Evolutionary conservation across 306 rosid species (phyloP), one percentile per base, ranked within the genome.

Genomic region (Pyrus betulifolia): DNA sequence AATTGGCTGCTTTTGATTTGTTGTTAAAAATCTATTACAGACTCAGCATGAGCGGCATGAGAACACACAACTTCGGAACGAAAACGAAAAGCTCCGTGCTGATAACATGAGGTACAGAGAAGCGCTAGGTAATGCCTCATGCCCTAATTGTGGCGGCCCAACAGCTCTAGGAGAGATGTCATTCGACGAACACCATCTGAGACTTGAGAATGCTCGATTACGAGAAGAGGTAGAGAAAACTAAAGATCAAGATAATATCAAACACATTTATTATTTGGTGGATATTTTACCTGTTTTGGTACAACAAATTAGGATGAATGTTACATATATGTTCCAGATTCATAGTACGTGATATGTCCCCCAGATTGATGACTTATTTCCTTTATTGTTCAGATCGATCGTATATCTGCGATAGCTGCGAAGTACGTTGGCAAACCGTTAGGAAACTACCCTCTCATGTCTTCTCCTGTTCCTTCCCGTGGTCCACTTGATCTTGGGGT

Each of bases 61-160:
- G 77, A 96, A 92, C 68, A 81, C 96, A 1, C 85, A 85, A 4
- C 98, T 96, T 12, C 84, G 97, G 51, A 68, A 86, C 0, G 99
- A 96, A 21, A 96, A 96, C 6, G 99, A 96, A 12, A 96, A 96
- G 90, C 96, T 96, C 54, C 76, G 97, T n/a, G 84, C 91, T 0
- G 98, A 96, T 81, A 96, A 91, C 78, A 92, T 96, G 96, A 88
- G 97, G 87, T 96, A 87, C 58, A 88, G 99, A 75, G 99, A 96
- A 78, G 99, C 99, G 19, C 89, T 96, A 18, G 77, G 93, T 87
- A 96, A 91, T 76, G 97, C 99, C 9, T 92, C 98, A 3, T 96
- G 99, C 79, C 99, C 98, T 30, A 92, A 91, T 72, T 96, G 99
- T 35, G 99, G 99, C 51, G 99, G 99, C 42, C 99, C 99, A 19